A percentile compares a stretch with the other conserved stretches of the same genome.
Evolutionary conservation across 106 monocot genomes (phyloP).

Genomic region (Iris macrosiphon): DNA sequence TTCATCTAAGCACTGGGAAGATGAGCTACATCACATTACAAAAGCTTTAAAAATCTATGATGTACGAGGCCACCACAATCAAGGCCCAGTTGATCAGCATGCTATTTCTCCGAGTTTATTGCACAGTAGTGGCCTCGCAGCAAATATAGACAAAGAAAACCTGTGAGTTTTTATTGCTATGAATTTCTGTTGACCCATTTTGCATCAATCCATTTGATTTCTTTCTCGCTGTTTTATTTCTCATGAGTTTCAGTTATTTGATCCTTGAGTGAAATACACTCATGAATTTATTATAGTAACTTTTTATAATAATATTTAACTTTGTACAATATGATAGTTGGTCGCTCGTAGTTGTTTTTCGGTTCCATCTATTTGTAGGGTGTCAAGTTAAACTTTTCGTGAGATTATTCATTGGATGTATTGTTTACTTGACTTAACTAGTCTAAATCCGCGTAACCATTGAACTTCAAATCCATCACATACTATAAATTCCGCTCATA

Average conservation of each 20-base stretch:
- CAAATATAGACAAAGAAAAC: conserved; percentile 38
- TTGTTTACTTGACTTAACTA: background rate
- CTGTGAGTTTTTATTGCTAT: conserved; percentile 25
- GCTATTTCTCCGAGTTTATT: conserved; percentile 63
- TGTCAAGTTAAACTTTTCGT: too few species aligned
- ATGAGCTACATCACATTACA: conserved; percentile 28
- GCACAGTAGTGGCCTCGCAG: conserved; percentile 38
- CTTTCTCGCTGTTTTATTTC: too few species aligned
- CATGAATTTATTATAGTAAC: too few species aligned
- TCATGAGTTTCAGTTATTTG: too few species aligned
- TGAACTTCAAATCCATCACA: too few species aligned
- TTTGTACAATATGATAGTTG: too few species aligned
- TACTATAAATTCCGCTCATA: too few species aligned
- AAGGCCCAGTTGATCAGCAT: conserved; percentile 14
- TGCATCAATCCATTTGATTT: background rate
- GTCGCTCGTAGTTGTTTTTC: too few species aligned
- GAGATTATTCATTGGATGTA: background rate
- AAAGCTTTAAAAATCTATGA: conserved; percentile 25
- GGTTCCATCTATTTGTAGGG: too few species aligned
- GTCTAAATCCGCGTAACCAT: too few species aligned
- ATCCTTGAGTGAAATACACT: too few species aligned
- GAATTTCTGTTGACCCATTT: background rate
- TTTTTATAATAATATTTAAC: too few species aligned
- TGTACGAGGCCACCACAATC: conserved; percentile 10
- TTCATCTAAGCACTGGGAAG: conserved; percentile 14